phyloP scores from a whole-genome alignment of 345 rosid species.

The Turritis glabra region DNA sequence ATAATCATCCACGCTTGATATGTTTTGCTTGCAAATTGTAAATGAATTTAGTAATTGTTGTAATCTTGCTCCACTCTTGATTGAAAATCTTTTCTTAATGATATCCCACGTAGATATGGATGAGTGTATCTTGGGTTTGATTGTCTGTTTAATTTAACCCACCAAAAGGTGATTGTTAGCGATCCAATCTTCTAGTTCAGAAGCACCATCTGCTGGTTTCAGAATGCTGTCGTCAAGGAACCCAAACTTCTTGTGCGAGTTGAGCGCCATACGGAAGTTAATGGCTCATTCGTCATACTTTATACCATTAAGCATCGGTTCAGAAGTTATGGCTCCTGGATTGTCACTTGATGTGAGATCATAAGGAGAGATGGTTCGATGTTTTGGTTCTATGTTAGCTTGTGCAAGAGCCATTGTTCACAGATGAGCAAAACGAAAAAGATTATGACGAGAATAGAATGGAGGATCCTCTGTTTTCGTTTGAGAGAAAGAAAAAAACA shows the following conservation, averaged over 20 bases:
- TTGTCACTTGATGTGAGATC: too few relatives aligned
- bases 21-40: background rate
- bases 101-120: background rate
- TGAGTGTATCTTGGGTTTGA: too few relatives aligned
- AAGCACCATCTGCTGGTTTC: rapidly evolving
- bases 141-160: background rate
- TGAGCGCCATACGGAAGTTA: background rate
- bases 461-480: too few relatives aligned
- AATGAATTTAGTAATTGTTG: background rate
- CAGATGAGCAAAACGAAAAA: too few relatives aligned
- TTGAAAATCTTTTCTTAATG: background rate
- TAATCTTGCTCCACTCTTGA: background rate
- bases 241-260: background rate
- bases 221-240: background rate
- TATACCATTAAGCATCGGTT: too few relatives aligned
- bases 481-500: too few relatives aligned
- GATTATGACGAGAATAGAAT: too few relatives aligned
- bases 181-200: background rate
- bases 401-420: too few relatives aligned
- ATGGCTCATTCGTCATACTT: too few relatives aligned
- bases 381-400: too few relatives aligned
- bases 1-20: background rate
- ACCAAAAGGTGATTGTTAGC: background rate
- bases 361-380: too few relatives aligned
- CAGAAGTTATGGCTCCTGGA: too few relatives aligned